These are phyloP conservation scores for Pseudogymnoascus sp. DNA, from an alignment of 2,329 filamentous ascomycete genomes.

Conservation along the genomic window DNA sequence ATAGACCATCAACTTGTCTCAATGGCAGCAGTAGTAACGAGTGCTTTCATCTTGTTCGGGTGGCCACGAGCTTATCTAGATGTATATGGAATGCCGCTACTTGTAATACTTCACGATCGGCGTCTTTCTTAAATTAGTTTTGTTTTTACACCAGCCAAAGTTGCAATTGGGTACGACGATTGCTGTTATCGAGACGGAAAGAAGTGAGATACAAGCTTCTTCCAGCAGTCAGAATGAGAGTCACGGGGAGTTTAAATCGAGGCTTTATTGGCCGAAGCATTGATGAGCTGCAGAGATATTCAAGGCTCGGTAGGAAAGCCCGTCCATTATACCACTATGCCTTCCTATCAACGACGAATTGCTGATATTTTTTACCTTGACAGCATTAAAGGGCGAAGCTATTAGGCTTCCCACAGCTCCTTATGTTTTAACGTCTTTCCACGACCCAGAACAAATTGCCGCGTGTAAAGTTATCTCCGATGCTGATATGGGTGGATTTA, in stretches of 20 bases:
- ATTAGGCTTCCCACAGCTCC: slow-evolving; percentile 59
- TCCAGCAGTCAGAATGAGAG: slow-evolving; percentile 39
- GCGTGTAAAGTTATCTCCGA: slow-evolving; percentile 78
- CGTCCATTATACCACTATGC: background rate
- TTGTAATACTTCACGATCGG: background rate
- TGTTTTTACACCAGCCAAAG: background rate
- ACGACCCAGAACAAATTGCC: slow-evolving; percentile 38
- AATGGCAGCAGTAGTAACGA: background rate
- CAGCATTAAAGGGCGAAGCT: slow-evolving; percentile 63
- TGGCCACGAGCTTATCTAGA: background rate
- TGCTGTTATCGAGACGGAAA: background rate
- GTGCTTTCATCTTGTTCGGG: background rate
- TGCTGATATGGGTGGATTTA: slow-evolving; percentile 78
- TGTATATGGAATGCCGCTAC: slow-evolving; percentile 1
- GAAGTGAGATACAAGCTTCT: background rate
- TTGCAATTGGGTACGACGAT: background rate
- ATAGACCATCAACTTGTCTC: background rate
- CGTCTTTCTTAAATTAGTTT: background rate
- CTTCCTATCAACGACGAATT: background rate
- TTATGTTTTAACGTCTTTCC: slow-evolving; percentile 59
- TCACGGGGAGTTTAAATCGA: slow-evolving; percentile 40
- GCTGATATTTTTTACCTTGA: slow-evolving; percentile 15
- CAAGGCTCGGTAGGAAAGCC: slow-evolving; percentile 43
- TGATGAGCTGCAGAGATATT: slow-evolving; percentile 52
- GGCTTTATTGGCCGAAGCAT: slow-evolving; percentile 52